Evolutionary conservation across 192 early-diverging fungal species (phyloP), one percentile per base, ranked within the genome.

Genomic region (Coemansia sp.): DNA sequence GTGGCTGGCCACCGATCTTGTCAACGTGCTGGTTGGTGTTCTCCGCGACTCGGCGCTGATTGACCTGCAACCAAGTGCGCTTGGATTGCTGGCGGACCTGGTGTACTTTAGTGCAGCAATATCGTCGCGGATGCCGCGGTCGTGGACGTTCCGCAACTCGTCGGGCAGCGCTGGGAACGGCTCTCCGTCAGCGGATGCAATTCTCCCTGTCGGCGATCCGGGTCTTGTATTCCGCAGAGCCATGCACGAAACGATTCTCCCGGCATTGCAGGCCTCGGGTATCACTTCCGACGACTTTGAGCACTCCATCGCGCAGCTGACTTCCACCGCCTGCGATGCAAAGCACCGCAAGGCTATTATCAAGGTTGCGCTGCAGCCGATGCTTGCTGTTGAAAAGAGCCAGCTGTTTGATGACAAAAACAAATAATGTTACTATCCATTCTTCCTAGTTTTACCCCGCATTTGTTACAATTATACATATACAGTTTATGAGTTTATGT

Each of bases 311-410:
- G 60, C 18, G 35, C 55, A 66, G 40, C 26, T 71, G 0, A 35
- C 37, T 2, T 33, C 28, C 9, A 31, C 4, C 0, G 55, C 61
- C 29, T 26, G 63, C 0, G 62, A 73, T 1, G 20, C 43, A 7
- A 67, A 68, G 37, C 68, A 66, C 26, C 49, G 78, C 1, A 57
- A 63, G 3, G 78, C 78, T 2, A 33, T 81, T 33, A 16, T 81
- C 53, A 58, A 67, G 15, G 61, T 69, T 3, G 63, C 66, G 23
- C 21, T 81, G 68, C 62, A 56, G 69, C 66, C 69, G 12, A 20
- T 58, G 43, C 56, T 81, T 63, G 78, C 78, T 1, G 78, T 81
- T 0, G 78, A 81, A 48, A 67, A 70, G 33, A 69, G 66, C 57
- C 58, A 58, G 35, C 34, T 75, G 55, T 81, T 81, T 31, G 67